Percentiles rank a stretch among this genome's conserved stretches.
Conservation (phyloP, 2,329 filamentous ascomycete genomes). For the Botrytis porri region DNA sequence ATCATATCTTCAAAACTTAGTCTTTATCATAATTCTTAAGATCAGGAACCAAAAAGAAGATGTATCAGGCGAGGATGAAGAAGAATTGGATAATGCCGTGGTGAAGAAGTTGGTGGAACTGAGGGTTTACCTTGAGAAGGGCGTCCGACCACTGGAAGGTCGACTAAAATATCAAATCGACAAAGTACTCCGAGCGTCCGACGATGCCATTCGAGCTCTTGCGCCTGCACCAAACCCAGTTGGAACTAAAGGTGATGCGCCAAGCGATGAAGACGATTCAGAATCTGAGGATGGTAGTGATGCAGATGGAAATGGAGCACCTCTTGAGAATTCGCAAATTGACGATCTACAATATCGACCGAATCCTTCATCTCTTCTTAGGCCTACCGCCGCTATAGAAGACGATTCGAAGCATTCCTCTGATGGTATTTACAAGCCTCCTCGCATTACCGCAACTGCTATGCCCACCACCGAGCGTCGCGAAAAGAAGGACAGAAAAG, state of each 20-base stretch:
- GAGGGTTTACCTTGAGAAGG: constrained; percentile 89
- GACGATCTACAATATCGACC: constrained; percentile 62
- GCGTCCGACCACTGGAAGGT: constrained; percentile 83
- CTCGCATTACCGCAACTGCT: constrained; percentile 79
- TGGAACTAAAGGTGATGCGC: constrained; percentile 16
- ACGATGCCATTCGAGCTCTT: constrained; percentile 46
- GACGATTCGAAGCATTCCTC: constrained; percentile 41
- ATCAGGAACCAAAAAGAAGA: constrained; percentile 54
- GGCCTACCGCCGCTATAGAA: constrained; percentile 28
- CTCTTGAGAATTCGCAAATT: constrained; percentile 39
- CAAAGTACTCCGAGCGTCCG: constrained; percentile 84
- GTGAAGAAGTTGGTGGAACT: constrained; percentile 87
- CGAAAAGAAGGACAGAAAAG: constrained; percentile 58
- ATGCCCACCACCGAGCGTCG: constrained; percentile 62
- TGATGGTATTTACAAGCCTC: constrained; percentile 82
- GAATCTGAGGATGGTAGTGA: constrained; percentile 40
- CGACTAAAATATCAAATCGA: constrained; percentile 94
- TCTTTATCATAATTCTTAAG: constrained; percentile 81
- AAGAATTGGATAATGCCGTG: constrained; percentile 59
- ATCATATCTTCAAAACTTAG: constrained; percentile 91
- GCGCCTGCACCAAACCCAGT: constrained; percentile 12
- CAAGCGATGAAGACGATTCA: constrained; percentile 28
- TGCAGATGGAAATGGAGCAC: constrained; percentile 29
- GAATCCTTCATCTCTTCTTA: constrained; percentile 49
- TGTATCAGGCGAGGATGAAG: constrained; percentile 37